Base-by-base conservation (phyloP, 2,329 filamentous ascomycete genomes). In the Fusarium oligoseptatum region DNA sequence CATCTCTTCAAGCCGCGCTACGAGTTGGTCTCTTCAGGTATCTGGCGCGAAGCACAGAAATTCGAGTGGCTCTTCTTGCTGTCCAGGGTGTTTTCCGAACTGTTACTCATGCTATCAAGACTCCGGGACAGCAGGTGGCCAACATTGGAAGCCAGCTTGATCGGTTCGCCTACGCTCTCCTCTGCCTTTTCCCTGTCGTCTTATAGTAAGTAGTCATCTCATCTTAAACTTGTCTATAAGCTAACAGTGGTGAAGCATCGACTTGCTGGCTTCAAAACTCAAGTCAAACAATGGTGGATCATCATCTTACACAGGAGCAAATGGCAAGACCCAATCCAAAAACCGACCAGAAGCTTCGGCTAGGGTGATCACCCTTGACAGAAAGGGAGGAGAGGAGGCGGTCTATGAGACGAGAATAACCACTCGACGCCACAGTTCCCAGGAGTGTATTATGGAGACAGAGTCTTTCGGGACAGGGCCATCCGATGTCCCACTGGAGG, bases 11-110 rank as follows among this genome's bases (percentile, higher is more conserved):
- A 3, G 52, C 52, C 2, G 52, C 52, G 20, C 32, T 57, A 8
- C 75, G 79, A 29, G 79, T 78, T 1, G 77, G 80, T 6, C 64
- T 85, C 10, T 83, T 85, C 70, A 76, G 77, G 1, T 81, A 84
- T 45, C 73, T 85, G 12, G 82, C 82, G 67, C 67, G 70, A 22
- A 70, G 82, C 67, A 84, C 83, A 11, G 83, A 84, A 68, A 76
- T 83, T 14, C 73, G 83, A 3, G 77, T 84, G 2, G 81, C 83
- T 4, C 69, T 77, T 1, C 74, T 84, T 8, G 81, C 82, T 0
- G 27, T 83, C 1, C 76, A 83, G 15, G 83, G 83, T 7, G 75
- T 81, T 15, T 80, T 80, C 43, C 76, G 83, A 15, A 80, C 83
- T 10, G 74, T 83, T 20, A 84, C 83, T 10, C 83, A 84, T 58